phyloP scores from a whole-genome alignment of 768 basidiomycete genomes.

The Hygrophorus pudorinus region DNA sequence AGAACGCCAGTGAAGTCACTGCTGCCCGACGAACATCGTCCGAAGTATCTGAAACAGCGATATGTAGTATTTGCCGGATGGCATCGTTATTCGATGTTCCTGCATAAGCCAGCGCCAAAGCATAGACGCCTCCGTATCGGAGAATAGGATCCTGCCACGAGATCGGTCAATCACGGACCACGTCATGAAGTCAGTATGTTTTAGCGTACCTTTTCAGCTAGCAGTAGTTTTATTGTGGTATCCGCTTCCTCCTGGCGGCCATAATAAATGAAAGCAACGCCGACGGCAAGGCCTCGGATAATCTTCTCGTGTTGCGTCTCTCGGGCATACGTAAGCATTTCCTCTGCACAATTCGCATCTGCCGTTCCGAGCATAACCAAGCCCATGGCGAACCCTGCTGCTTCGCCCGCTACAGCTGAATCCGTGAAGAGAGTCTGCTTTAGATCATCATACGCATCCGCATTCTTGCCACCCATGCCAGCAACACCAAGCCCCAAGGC shows the following conservation, averaged over 20 bases:
- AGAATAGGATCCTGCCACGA: conserved; percentile 79
- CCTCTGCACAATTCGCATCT: conserved; percentile 65
- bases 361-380: conserved; percentile 96
- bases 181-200: not conserved
- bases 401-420: conserved; percentile 93
- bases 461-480: conserved; percentile 85
- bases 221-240: conserved; percentile 61
- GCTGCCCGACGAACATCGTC: conserved; percentile 97
- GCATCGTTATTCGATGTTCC: conserved; percentile 94
- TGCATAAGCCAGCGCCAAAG: conserved; percentile 91
- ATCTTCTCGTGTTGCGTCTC: conserved; percentile 99
- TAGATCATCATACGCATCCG: conserved; percentile 86
- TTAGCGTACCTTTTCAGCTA: conserved; percentile 71
- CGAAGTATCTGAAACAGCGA: conserved; percentile 96
- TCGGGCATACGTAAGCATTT: conserved; percentile 93
- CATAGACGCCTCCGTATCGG: conserved; percentile 96
- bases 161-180: not conserved
- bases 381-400: conserved; percentile 95
- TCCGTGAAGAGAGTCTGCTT: conserved; percentile 86
- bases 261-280: conserved; percentile 87
- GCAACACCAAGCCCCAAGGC: conserved; percentile 95
- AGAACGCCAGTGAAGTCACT: conserved; percentile 90
- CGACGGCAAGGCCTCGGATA: conserved; percentile 90
- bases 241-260: conserved; percentile 91
- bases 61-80: conserved; percentile 83